Percentiles rank a stretch among this genome's conserved stretches.
Evolutionary conservation across 352 stramenopile genomes (phyloP).

Genomic region (Pythium sukuiense): DNA sequence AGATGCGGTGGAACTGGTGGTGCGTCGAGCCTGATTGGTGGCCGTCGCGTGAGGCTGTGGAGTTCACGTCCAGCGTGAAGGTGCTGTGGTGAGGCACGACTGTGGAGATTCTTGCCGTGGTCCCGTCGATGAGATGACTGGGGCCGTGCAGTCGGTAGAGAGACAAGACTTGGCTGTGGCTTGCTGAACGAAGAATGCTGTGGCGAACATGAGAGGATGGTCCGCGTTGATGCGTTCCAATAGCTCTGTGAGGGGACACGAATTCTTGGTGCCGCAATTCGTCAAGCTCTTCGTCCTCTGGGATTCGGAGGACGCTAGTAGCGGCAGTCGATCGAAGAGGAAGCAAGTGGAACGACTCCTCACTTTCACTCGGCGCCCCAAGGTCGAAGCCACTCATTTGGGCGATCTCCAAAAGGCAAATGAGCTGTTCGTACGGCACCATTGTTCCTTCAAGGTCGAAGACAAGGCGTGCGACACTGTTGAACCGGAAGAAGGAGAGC

Average conservation of each 20-base stretch:
- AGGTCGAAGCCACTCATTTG: neutral
- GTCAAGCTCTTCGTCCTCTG: neutral
- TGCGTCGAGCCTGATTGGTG: neutral
- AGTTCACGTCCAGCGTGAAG: neutral
- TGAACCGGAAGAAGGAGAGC: slow-evolving; percentile 58
- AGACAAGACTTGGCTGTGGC: neutral
- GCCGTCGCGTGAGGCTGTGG: neutral
- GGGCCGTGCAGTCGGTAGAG: neutral
- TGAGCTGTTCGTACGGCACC: slow-evolving; percentile 45
- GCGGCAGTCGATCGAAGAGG: neutral
- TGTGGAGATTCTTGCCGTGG: neutral
- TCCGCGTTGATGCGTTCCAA: neutral
- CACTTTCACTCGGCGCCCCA: neutral
- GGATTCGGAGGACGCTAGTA: neutral
- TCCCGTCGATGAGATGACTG: neutral
- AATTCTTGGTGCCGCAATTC: neutral
- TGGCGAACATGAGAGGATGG: neutral
- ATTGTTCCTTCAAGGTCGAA: slow-evolving; percentile 41
- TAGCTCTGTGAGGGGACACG: neutral
- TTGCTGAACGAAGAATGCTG: neutral
- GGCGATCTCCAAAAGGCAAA: neutral
- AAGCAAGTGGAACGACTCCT: neutral
- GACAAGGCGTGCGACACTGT: slow-evolving; percentile 52
- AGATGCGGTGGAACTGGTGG: slow-evolving; percentile 7
- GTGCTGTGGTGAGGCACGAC: neutral